A percentile compares a stretch with the other conserved stretches of the same genome.
phyloP scores from a whole-genome alignment of 331 rosid genomes.

The Erythrophleum ivorense region DNA sequence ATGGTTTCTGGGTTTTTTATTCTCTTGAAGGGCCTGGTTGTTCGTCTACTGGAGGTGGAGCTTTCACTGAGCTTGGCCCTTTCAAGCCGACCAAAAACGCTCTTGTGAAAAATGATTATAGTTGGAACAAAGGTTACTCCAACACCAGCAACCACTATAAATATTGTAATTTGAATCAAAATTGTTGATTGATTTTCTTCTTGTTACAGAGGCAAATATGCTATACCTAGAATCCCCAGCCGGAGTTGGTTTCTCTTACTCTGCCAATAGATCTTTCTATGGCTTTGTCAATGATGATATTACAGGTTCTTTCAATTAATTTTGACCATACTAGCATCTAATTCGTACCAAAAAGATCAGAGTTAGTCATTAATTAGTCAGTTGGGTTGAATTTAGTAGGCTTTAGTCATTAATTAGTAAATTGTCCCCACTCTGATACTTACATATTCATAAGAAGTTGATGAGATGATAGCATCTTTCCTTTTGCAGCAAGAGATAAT shows the following conservation, averaged over 20 bases:
- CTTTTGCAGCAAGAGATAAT: constrained; percentile 58
- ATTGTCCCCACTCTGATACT: not conserved
- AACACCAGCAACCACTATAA: too few species aligned
- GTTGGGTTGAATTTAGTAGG: too few species aligned
- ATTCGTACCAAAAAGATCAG: too few species aligned
- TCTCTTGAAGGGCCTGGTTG: too few species aligned
- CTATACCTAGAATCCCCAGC: constrained; percentile 27
- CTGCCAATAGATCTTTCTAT: constrained; percentile 56
- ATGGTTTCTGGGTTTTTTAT: too few species aligned
- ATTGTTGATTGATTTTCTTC: not conserved
- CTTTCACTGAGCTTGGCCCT: too few species aligned
- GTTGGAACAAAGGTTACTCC: constrained; percentile 69
- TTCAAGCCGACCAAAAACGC: constrained; percentile 36
- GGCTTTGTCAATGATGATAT: constrained; percentile 45
- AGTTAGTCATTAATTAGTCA: too few species aligned
- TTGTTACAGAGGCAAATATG: constrained; percentile 54
- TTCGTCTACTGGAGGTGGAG: too few species aligned
- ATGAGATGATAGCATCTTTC: not conserved
- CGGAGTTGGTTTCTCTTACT: constrained; percentile 71
- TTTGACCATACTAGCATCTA: too few species aligned
- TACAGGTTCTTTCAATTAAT: constrained; percentile 48
- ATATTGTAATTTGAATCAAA: not conserved
- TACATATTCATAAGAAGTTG: not conserved
- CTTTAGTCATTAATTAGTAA: too few species aligned
- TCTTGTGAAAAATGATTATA: constrained; percentile 60